Base-by-base conservation (phyloP, 192 early-diverging fungal species). In the Cetraspora pellucida region DNA sequence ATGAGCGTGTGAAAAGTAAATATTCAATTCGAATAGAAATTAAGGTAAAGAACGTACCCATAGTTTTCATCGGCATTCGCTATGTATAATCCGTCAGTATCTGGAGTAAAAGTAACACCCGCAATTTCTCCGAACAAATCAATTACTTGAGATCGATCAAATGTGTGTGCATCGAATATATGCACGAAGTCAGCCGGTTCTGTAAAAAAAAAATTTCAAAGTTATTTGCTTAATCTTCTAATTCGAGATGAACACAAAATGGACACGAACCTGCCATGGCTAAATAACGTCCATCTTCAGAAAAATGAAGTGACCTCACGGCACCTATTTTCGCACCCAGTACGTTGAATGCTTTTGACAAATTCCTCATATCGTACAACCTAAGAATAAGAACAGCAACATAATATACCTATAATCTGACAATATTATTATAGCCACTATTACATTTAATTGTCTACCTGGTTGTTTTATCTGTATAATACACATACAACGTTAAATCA, bases 91-190 rank as follows among this genome's bases (percentile, higher is more conserved):
- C 66, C 75, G 6, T 86, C 79, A 11, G 84, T 85, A 47, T 83
- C 88, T 16, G 87, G 87, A 8, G 84, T 85, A 54, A 91, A 86
- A 60, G 78, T 52, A n/a, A 90, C 81, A 4, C 91, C 91, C 1
- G 89, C 79, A 72, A 92, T 89, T 60, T 92, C 90, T 11, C 91
- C 91, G 84, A 91, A 91, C 69, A 92, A 87, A 77, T 92, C 91
- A 57, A 92, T 81, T 5, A 87, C 81, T 81, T 92, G 91, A 45
- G 82, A 82, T 46, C 59, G 77, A 37, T 74, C 72, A 50, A 75
- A 82, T 30, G 74, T 60, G 2, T 63, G 54, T 4, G 86, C 72
- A 68, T 90, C 89, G 50, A 85, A 79, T 46, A 92, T 63, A 66
- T 92, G 89, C n/a, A 92, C 88, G 82, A 87, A 92, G 66, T 92